These are phyloP conservation scores for Poteriospumella lacustris DNA, from an alignment of 108 stramenopile genomes.

Conservation along the genomic window DNA sequence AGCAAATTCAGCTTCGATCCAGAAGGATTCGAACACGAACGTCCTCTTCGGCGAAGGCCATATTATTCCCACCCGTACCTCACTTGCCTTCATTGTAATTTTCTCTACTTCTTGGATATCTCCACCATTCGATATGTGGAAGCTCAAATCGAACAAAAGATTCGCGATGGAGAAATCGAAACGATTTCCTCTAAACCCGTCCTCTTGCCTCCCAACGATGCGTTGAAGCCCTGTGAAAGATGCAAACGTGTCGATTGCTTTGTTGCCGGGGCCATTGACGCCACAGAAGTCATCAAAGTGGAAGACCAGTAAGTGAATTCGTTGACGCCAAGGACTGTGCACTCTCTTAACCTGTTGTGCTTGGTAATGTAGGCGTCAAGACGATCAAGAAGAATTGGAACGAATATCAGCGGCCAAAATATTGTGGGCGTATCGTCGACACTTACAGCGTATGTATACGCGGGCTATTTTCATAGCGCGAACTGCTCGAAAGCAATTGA, in stretches of 20 bases:
- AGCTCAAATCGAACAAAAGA: background rate
- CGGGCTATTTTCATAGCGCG: background rate
- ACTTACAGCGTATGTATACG: background rate
- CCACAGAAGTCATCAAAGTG: background rate
- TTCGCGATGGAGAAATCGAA: background rate
- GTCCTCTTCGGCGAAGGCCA: background rate
- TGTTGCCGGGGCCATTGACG: background rate
- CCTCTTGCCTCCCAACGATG: background rate
- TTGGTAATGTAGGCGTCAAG: background rate
- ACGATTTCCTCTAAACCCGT: background rate
- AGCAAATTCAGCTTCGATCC: too few species aligned
- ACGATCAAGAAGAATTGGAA: background rate
- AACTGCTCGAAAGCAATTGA: background rate
- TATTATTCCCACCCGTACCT: slow-evolving; percentile 15
- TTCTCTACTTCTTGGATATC: background rate
- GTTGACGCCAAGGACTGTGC: too few species aligned
- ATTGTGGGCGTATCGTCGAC: background rate
- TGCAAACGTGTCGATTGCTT: background rate
- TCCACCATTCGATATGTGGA: background rate
- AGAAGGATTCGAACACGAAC: background rate
- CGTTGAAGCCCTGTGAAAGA: background rate
- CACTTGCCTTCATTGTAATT: slow-evolving; percentile 24
- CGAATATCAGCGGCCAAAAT: slow-evolving; percentile 4
- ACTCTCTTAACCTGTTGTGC: background rate
- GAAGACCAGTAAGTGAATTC: background rate